A percentile compares a stretch with the other conserved stretches of the same genome.
phyloP scores from a whole-genome alignment of 208 protist species.

The Strigomonas culicis region DNA sequence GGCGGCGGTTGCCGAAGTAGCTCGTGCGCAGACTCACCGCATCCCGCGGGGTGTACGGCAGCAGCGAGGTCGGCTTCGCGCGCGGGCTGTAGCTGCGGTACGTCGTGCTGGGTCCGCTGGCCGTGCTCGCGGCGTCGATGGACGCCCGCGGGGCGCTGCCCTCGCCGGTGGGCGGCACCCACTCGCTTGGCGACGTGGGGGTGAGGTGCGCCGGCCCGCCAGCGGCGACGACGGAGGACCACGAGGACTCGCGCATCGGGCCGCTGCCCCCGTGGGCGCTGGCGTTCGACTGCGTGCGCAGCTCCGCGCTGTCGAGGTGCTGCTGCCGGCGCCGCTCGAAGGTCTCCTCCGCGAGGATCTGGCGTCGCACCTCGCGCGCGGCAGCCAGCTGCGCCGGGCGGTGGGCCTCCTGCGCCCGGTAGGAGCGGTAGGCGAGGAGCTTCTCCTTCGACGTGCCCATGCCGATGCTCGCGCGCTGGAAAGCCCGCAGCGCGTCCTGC shows the following conservation, averaged over 20 bases:
- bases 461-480: constrained; percentile 34
- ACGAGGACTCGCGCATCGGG: neutral
- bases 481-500: constrained; percentile 42
- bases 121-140: constrained; percentile 30
- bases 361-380: constrained; percentile 29
- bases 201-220: neutral
- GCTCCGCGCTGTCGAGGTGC: neutral
- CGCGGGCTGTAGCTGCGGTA: constrained; percentile 39
- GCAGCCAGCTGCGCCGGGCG: constrained; percentile 26
- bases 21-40: constrained; percentile 37
- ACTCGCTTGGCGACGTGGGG: neutral
- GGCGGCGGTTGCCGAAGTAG: constrained; percentile 49
- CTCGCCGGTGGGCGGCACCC: neutral
- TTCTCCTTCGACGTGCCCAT: constrained; percentile 67
- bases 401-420: constrained; percentile 32
- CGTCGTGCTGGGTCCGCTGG: constrained; percentile 28
- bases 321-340: constrained; percentile 9
- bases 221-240: constrained; percentile 6
- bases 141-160: neutral
- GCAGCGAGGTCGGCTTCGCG: constrained; percentile 10
- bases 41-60: constrained; percentile 48
- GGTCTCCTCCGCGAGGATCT: constrained; percentile 24
- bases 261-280: neutral
- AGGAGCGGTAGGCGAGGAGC: constrained; percentile 40
- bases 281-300: neutral